Conservation (phyloP, 2,329 filamentous ascomycete genomes). For the Botrytis elliptica region DNA sequence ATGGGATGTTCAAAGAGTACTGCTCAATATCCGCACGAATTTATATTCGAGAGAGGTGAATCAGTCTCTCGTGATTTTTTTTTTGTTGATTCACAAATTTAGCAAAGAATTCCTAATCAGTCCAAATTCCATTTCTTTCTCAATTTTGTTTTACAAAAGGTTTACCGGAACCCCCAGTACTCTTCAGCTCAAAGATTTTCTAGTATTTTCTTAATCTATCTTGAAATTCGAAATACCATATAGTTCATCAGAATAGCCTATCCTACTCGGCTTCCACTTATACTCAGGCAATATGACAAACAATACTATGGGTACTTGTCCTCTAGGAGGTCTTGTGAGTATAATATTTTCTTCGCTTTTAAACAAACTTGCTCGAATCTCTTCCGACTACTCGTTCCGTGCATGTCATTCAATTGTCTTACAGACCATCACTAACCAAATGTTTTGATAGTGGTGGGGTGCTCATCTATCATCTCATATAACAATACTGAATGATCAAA, state of each 20-base stretch:
- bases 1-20: background rate
- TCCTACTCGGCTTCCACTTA: background rate
- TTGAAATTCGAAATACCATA: background rate
- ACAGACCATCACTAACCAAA: background rate
- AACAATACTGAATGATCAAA: background rate
- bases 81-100: conserved; percentile 1
- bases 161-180: background rate
- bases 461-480: background rate
- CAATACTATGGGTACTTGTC: conserved; percentile 10
- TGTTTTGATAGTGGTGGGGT: background rate
- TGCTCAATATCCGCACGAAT: background rate
- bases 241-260: background rate
- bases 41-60: background rate
- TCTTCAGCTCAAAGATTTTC: no score
- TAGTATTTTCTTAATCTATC: background rate
- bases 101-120: background rate
- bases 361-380: background rate
- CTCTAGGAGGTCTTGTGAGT: conserved; percentile 9
- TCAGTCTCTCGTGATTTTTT: background rate
- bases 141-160: no score
- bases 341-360: background rate
- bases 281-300: background rate
- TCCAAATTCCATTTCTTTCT: background rate
- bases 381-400: background rate
- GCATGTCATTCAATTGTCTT: background rate